These are phyloP conservation scores for Teunomyces gatunensis DNA, from an alignment of 805 yeast species.

Conservation along the genomic window DNA sequence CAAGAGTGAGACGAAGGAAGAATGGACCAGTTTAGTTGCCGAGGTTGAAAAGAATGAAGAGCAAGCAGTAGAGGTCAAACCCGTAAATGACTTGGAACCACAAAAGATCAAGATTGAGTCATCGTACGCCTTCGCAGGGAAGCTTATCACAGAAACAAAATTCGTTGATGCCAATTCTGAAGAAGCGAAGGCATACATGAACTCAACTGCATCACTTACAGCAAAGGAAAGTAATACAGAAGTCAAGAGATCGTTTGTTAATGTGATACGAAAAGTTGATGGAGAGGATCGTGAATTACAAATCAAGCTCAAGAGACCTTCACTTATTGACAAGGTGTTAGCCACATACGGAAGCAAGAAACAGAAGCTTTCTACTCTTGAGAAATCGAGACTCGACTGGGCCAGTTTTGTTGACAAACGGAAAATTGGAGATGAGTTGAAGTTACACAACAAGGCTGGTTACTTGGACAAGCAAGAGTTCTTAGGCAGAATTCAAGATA, in stretches of 20 bases:
- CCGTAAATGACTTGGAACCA: slow-evolving; percentile 20
- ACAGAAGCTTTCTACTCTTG: slow-evolving; percentile 79
- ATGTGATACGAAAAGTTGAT: slow-evolving; percentile 31
- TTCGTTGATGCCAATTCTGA: slow-evolving; percentile 75
- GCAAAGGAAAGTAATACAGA: slow-evolving; percentile 7
- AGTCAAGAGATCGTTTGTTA: slow-evolving; percentile 25
- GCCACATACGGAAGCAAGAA: slow-evolving; percentile 61
- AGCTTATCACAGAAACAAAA: slow-evolving; percentile 71
- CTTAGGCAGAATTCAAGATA: slow-evolving; percentile 67
- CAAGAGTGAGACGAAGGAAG: slow-evolving; percentile 10
- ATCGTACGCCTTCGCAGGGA: slow-evolving; percentile 88
- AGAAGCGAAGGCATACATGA: slow-evolving; percentile 80
- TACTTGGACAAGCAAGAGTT: slow-evolving; percentile 90
- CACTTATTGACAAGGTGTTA: slow-evolving; percentile 74
- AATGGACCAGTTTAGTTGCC: not conserved
- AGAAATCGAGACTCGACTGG: slow-evolving; percentile 93
- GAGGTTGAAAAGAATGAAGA: slow-evolving; percentile 3
- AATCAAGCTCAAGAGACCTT: slow-evolving; percentile 67
- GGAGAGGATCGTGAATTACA: slow-evolving; percentile 42
- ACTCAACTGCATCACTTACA: slow-evolving; percentile 44
- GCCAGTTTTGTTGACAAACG: slow-evolving; percentile 87
- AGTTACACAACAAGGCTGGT: slow-evolving; percentile 81
- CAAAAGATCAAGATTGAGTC: slow-evolving; percentile 70
- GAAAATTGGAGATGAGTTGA: slow-evolving; percentile 80
- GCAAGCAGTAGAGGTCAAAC: slow-evolving; percentile 4